Evolutionary conservation across 306 rosid genomes (phyloP).

Genomic region (Vicia sativa): DNA sequence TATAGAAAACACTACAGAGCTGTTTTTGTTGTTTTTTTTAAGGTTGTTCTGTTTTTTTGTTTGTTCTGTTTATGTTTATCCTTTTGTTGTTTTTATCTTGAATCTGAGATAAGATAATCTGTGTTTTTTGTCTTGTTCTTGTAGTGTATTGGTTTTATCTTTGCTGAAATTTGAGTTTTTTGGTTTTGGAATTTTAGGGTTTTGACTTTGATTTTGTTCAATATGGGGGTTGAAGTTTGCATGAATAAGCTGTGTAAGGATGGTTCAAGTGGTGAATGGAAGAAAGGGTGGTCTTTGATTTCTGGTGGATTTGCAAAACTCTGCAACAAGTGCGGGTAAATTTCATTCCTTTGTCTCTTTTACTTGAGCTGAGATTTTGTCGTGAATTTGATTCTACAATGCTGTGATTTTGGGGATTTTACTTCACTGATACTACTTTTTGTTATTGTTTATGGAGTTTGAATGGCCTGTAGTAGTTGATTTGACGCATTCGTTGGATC

Average conservation of each 20-base stretch:
- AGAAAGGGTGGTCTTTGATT: constrained; percentile 80
- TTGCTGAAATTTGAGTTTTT: not conserved
- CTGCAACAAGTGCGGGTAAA: constrained; percentile 86
- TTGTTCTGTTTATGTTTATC: constrained; percentile 25
- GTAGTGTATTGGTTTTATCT: not conserved
- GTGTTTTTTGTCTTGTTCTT: not conserved
- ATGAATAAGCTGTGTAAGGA: constrained; percentile 51
- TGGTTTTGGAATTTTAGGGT: constrained; percentile 49
- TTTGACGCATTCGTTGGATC: no score
- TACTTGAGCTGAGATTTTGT: constrained; percentile 18
- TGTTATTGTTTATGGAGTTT: not conserved
- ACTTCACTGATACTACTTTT: not conserved
- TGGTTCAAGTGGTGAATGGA: constrained; percentile 54
- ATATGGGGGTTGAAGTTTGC: constrained; percentile 44
- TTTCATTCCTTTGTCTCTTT: constrained; percentile 4
- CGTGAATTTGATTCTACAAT: constrained; percentile 27
- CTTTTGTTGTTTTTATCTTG: not conserved
- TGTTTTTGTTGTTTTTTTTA: not conserved
- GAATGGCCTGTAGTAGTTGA: no score
- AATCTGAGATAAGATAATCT: constrained; percentile 23
- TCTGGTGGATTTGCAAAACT: constrained; percentile 82
- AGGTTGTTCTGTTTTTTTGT: constrained; percentile 4
- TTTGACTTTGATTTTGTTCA: constrained; percentile 43
- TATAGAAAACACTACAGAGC: not conserved
- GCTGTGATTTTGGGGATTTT: constrained; percentile 7